These are phyloP conservation scores for Sextonia rubra DNA, from an alignment of 164 flowering plant species.

Conservation along the genomic window DNA sequence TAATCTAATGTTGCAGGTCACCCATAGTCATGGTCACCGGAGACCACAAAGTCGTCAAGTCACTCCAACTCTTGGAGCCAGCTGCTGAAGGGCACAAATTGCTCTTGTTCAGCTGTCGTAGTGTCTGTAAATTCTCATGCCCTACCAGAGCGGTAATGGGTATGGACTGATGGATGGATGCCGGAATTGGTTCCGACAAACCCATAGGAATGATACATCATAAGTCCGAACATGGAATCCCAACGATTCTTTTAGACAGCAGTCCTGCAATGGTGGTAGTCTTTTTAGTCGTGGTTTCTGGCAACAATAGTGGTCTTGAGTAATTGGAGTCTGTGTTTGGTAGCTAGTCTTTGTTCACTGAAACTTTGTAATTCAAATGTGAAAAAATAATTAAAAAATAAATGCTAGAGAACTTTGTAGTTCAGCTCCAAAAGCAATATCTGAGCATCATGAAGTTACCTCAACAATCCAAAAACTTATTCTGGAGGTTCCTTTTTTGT, in stretches of 20 bases:
- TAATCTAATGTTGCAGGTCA: constrained; percentile 52
- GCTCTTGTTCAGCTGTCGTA: constrained; percentile 34
- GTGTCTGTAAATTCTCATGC: constrained; percentile 37
- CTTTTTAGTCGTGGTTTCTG: too few relatives aligned
- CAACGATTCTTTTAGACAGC: constrained; percentile 20
- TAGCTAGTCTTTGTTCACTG: not conserved
- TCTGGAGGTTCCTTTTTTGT: too few relatives aligned
- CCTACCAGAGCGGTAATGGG: constrained; percentile 31
- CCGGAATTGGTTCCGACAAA: constrained; percentile 52
- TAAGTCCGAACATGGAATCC: constrained; percentile 10
- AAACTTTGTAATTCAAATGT: not conserved
- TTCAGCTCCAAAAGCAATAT: too few relatives aligned
- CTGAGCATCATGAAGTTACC: too few relatives aligned
- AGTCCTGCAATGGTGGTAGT: constrained; percentile 5
- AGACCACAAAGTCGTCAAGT: constrained; percentile 48
- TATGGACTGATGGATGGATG: constrained; percentile 38
- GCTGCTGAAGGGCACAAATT: constrained; percentile 30
- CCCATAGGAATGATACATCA: constrained; percentile 23
- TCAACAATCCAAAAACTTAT: too few relatives aligned
- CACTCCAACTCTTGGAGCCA: constrained; percentile 43
- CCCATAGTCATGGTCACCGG: constrained; percentile 65
- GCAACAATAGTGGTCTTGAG: too few relatives aligned
- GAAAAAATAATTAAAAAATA: too few relatives aligned
- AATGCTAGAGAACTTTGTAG: too few relatives aligned
- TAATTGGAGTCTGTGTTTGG: constrained; percentile 3